Conservation (phyloP, 176 grass and related monocot genomes). For the Echinochloa phyllopogon region DNA sequence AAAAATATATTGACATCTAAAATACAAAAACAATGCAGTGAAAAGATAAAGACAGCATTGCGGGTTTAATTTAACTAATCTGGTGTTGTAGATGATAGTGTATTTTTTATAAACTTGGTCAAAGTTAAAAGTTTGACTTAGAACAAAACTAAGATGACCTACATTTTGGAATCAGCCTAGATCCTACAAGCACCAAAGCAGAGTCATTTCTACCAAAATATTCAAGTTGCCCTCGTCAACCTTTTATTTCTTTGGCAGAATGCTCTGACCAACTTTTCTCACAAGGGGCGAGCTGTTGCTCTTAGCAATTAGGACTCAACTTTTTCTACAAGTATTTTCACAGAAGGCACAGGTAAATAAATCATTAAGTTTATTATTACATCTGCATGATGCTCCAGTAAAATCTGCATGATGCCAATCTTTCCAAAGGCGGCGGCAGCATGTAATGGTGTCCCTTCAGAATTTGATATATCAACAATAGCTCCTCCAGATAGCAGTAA, state of each 20-base stretch:
- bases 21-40: too few relatives aligned
- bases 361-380: slow-evolving; percentile 32
- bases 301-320: background rate
- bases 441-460: slow-evolving; percentile 42
- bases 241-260: too few relatives aligned
- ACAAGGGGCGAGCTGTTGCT: background rate
- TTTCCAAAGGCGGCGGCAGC: slow-evolving; percentile 43
- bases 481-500: slow-evolving; percentile 43
- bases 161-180: background rate
- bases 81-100: too few relatives aligned
- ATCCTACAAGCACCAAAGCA: background rate
- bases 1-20: background rate
- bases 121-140: background rate
- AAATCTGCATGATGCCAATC: slow-evolving; percentile 41
- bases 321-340: background rate
- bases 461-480: slow-evolving; percentile 39
- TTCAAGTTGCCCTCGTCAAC: background rate
- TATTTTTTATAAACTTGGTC: too few relatives aligned
- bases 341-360: background rate
- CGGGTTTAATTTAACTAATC: too few relatives aligned
- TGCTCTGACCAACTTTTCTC: background rate
- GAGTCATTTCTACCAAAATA: background rate
- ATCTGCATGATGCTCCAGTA: slow-evolving; percentile 53
- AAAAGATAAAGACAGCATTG: too few relatives aligned
- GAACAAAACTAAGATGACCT: background rate